phyloP scores from a whole-genome alignment of 1,284 basidiomycete genomes.

The Ustilago lituana region DNA sequence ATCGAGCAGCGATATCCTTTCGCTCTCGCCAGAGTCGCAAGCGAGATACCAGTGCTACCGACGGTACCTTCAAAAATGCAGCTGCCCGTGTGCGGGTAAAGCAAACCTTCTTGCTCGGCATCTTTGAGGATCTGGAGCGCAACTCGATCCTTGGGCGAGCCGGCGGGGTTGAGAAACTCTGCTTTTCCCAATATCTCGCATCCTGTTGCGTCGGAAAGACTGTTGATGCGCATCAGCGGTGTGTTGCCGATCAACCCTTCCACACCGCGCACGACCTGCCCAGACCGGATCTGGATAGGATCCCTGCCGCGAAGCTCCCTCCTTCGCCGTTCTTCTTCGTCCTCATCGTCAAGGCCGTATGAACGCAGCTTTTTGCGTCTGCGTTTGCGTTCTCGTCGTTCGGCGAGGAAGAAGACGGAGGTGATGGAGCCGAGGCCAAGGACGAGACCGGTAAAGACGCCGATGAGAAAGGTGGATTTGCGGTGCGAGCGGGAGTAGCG shows the following conservation, averaged over 20 bases:
- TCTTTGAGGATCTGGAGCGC: slow-evolving; percentile 82
- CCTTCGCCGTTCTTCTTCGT: slow-evolving; percentile 40
- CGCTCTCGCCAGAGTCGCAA: slow-evolving; percentile 83
- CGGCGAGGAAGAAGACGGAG: slow-evolving; percentile 52
- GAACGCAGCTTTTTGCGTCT: slow-evolving; percentile 29
- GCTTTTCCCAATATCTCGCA: slow-evolving; percentile 97
- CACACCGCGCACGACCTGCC: slow-evolving; percentile 55
- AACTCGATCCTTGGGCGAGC: slow-evolving; percentile 96
- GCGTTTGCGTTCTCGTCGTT: slow-evolving; percentile 40
- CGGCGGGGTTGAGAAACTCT: slow-evolving; percentile 96
- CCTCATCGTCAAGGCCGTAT: slow-evolving; percentile 37
- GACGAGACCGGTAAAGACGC: slow-evolving; percentile 56
- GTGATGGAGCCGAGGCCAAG: slow-evolving; percentile 57
- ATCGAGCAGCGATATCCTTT: slow-evolving; percentile 70
- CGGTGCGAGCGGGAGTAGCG: slow-evolving; percentile 42
- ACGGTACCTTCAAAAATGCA: slow-evolving; percentile 98
- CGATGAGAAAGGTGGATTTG: slow-evolving; percentile 54
- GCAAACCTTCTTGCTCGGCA: slow-evolving; percentile 83
- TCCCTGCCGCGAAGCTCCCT: slow-evolving; percentile 28
- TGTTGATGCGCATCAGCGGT: slow-evolving; percentile 88
- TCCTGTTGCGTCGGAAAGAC: slow-evolving; percentile 86
- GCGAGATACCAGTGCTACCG: slow-evolving; percentile 94
- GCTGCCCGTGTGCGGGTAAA: slow-evolving; percentile 87
- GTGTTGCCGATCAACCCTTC: slow-evolving; percentile 76
- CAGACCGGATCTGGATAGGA: slow-evolving; percentile 44